Conservation (phyloP, 73 alveolate species). For the Paramecium primaurelia region DNA sequence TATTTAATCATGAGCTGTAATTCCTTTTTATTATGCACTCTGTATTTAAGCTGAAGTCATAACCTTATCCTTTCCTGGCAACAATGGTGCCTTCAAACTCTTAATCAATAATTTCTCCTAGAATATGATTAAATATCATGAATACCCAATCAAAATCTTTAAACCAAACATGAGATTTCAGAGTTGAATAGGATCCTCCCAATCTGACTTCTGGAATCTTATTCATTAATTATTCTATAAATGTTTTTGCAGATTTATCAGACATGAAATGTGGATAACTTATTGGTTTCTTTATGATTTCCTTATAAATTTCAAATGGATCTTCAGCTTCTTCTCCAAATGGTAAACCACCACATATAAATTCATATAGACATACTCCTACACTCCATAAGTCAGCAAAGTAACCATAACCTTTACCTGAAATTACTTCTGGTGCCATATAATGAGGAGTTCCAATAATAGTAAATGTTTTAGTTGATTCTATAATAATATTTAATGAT, state of each 20-base stretch:
- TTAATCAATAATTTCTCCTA: no score
- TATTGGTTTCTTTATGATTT: conserved; percentile 60
- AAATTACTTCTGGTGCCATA: conserved; percentile 65
- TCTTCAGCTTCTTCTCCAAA: conserved; percentile 76
- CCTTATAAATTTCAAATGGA: conserved; percentile 75
- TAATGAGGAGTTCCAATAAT: conserved; percentile 64
- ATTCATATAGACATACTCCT: conserved; percentile 40
- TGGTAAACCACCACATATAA: conserved; percentile 80
- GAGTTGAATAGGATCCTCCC: conserved; percentile 53
- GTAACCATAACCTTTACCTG: conserved; percentile 61
- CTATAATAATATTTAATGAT: neutral
- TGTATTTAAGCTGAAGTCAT: neutral
- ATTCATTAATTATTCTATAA: conserved; percentile 49
- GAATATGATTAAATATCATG: no score
- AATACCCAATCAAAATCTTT: no score
- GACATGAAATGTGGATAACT: conserved; percentile 45
- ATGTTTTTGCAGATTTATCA: conserved; percentile 54
- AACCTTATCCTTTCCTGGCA: neutral
- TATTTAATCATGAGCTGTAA: neutral
- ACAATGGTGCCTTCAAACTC: neutral
- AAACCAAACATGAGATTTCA: conserved; percentile 24
- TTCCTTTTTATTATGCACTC: neutral
- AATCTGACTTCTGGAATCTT: conserved; percentile 58
- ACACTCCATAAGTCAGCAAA: conserved; percentile 60
- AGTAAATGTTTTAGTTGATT: conserved; percentile 48